Evolutionary conservation across 2,329 filamentous ascomycete genomes (phyloP).

Genomic region (Pezicula radicicola): DNA sequence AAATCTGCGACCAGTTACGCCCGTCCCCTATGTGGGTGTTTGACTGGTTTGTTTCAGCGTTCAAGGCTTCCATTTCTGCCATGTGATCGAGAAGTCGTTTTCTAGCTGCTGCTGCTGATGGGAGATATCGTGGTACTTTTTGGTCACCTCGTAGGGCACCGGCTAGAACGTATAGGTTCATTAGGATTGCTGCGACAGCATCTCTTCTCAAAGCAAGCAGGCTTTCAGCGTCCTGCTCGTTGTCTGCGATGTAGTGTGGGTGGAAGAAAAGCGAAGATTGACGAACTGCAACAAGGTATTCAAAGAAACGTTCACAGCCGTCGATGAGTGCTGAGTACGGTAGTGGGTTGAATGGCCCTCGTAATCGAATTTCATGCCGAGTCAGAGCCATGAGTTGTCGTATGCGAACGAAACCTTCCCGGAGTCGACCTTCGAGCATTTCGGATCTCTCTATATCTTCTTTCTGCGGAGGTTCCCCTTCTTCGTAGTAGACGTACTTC

Average conservation of each 20-base stretch:
- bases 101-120: constrained; percentile 50
- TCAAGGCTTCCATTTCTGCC: constrained; percentile 41
- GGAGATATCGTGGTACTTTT: constrained; percentile 52
- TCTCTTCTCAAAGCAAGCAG: constrained; percentile 51
- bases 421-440: constrained; percentile 55
- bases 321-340: constrained; percentile 55
- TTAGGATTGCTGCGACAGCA: constrained; percentile 54
- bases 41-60: constrained; percentile 9
- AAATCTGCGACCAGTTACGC: constrained; percentile 53
- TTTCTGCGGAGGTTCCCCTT: constrained; percentile 47
- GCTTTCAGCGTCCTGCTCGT: constrained; percentile 44
- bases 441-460: constrained; percentile 51
- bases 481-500: constrained; percentile 57
- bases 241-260: constrained; percentile 47
- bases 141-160: constrained; percentile 49
- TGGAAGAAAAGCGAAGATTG: constrained; percentile 57
- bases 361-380: constrained; percentile 55
- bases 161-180: constrained; percentile 56
- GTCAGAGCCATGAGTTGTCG: constrained; percentile 55
- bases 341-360: constrained; percentile 52
- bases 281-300: constrained; percentile 54
- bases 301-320: constrained; percentile 55
- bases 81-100: constrained; percentile 49
- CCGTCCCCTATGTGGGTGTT: constrained; percentile 19
- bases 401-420: constrained; percentile 57